phyloP scores from a whole-genome alignment of 2,329 filamentous ascomycete genomes.

The Lecanicillium sp. region DNA sequence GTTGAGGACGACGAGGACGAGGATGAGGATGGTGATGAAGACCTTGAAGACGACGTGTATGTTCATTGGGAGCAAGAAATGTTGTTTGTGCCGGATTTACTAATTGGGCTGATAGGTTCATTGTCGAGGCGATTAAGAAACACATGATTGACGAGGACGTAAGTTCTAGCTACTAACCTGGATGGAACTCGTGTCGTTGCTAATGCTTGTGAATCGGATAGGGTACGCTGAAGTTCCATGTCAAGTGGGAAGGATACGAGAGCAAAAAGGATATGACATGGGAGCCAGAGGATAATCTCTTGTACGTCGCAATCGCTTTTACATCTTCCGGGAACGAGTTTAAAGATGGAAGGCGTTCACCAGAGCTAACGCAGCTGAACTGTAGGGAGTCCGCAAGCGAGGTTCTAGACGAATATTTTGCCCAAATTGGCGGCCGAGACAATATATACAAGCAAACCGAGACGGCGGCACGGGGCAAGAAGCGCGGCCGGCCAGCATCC shows the following conservation, averaged over 20 bases:
- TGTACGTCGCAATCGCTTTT: neutral
- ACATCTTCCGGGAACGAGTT: neutral
- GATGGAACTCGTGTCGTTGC: too few relatives aligned
- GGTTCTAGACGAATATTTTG: constrained; percentile 58
- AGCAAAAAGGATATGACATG: constrained; percentile 65
- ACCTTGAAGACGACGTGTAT: constrained; percentile 20
- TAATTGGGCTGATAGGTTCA: constrained; percentile 37
- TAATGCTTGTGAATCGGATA: constrained; percentile 15
- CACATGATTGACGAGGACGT: constrained; percentile 56
- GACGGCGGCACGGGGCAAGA: constrained; percentile 45
- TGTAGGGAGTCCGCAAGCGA: constrained; percentile 52
- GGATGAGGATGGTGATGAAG: constrained; percentile 34
- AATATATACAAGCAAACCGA: constrained; percentile 43
- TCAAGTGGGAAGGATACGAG: constrained; percentile 73
- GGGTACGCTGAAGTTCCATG: constrained; percentile 53
- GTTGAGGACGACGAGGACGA: constrained; percentile 29
- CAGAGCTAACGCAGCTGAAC: neutral
- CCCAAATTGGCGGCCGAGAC: constrained; percentile 54
- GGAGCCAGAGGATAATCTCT: constrained; percentile 68
- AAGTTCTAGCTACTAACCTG: too few relatives aligned
- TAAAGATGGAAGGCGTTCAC: neutral
- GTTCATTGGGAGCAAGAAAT: constrained; percentile 1
- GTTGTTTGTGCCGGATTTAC: neutral
- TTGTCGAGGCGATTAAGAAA: constrained; percentile 65
- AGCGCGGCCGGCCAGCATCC: constrained; percentile 40